phyloP scores from a whole-genome alignment of 768 basidiomycete species.

The Hortiboletus campestris region DNA sequence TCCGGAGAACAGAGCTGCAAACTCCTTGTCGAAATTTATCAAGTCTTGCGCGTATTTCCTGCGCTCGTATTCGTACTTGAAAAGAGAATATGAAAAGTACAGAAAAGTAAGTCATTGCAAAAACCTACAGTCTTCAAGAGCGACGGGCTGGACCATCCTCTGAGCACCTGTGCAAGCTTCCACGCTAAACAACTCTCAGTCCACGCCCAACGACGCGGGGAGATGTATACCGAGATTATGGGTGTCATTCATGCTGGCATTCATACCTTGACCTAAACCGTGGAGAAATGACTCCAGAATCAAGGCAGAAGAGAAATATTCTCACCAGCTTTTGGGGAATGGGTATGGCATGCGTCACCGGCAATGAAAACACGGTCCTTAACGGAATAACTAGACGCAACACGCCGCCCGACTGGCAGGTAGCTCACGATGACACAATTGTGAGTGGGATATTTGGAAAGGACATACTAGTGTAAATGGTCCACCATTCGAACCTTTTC shows the following conservation, averaged over 20 bases:
- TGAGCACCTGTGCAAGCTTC: no score
- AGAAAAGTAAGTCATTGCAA: no score
- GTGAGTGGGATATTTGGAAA: not conserved
- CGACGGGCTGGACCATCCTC: no score
- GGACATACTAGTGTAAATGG: slow-evolving; percentile 61
- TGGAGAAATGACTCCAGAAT: not conserved
- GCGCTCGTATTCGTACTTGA: no score
- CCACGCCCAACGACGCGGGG: no score
- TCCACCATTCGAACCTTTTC: slow-evolving; percentile 63
- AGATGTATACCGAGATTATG: slow-evolving; percentile 61
- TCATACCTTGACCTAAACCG: slow-evolving; percentile 63
- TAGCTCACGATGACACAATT: not conserved
- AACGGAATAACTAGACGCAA: slow-evolving; percentile 58
- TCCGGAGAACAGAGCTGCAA: no score
- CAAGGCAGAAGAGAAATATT: no score
- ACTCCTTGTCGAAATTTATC: no score
- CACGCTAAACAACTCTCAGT: no score
- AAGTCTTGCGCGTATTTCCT: no score
- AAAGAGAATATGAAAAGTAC: no score
- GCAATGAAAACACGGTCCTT: slow-evolving; percentile 68
- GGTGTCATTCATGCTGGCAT: slow-evolving; percentile 69
- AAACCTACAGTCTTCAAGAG: no score
- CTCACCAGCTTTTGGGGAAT: slow-evolving; percentile 60
- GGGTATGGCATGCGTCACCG: slow-evolving; percentile 70
- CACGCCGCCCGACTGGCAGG: slow-evolving; percentile 62